Evolutionary conservation across 345 rosid genomes (phyloP), one percentile per base, ranked within the genome.

Genomic region (Isatis tinctoria): DNA sequence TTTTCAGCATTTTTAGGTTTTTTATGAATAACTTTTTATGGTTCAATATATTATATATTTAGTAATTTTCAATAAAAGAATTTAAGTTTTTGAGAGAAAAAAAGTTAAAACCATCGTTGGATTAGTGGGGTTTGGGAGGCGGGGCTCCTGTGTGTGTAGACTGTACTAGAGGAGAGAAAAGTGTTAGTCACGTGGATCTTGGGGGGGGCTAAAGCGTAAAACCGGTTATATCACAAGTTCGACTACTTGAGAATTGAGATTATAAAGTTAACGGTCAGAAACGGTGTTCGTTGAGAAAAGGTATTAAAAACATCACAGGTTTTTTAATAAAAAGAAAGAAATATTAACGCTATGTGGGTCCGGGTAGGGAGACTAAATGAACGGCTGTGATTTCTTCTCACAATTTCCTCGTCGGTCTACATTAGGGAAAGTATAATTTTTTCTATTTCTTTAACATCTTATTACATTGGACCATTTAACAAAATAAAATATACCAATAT

Each of bases 181-280:
- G 64, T 40, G 10, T 2, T 9, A 58, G 58, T 59, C 74, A 70
- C 74, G 65, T 70, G 66, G 57, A 58, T 43, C 65, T 0, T 57
- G 65, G 47, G 58, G 47, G 58, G 45, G 44, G 22, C 35, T 58
- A 44, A 32, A 56, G 3, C 18, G 56, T 13, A 69, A 41, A 26
- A 28, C 28, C 51, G n/a, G 52, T 67, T 53, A 53, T 6, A 68
- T 54, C 52, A 52, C 58, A 39, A 67, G 61, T 10, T 39, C 10
- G 30, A 26, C 30, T 13, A 11, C 4, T 39, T 10, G 14, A 13
- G 45, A 41, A 41, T 13, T 41, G 8, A 41, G 11, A 36, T 26
- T 26, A n/a, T 39, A n/a, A 54, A 54, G 52, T 68, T 53, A 68
- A 54, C 63, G 40, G 53, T 16, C 73, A 68, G 16, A 54, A 54